Conservation (phyloP, 352 stramenopile species). For the Phytophthora agathidicida region DNA sequence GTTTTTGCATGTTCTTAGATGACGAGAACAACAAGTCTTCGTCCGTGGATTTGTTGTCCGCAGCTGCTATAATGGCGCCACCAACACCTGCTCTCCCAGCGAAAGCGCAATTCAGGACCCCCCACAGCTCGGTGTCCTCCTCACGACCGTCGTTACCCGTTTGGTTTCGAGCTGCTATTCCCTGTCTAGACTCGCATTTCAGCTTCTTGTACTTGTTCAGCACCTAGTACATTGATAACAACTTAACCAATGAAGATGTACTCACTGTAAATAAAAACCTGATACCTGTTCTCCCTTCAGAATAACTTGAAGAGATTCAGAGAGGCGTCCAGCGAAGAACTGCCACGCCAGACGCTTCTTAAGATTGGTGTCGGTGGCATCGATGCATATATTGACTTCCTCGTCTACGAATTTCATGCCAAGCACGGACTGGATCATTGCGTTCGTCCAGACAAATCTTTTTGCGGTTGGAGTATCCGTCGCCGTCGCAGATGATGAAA, state of each 20-base stretch:
- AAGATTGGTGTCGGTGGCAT: background rate
- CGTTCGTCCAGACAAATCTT: slow-evolving; percentile 6
- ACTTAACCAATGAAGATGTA: background rate
- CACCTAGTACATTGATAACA: background rate
- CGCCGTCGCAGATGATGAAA: too few relatives aligned
- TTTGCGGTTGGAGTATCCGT: background rate
- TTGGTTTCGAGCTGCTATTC: background rate
- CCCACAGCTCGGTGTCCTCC: slow-evolving; percentile 4
- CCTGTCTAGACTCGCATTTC: slow-evolving; percentile 14
- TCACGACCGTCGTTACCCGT: slow-evolving; percentile 4
- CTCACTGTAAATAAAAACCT: too few relatives aligned
- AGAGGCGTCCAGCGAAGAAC: slow-evolving; percentile 4
- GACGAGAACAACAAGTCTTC: background rate
- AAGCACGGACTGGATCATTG: background rate
- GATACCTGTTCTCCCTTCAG: slow-evolving; percentile 7
- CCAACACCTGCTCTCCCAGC: background rate
- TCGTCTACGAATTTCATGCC: slow-evolving; percentile 5
- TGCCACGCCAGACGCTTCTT: slow-evolving; percentile 11
- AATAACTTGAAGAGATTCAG: background rate
- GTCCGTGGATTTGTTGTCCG: background rate
- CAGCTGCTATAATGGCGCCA: background rate
- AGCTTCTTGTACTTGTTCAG: slow-evolving; percentile 21
- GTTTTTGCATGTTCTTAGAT: background rate
- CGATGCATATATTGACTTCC: slow-evolving; percentile 2
- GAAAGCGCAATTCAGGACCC: slow-evolving; percentile 12